Evolutionary conservation across 805 yeast species (phyloP).

Genomic region (Komagataella kurtzmanii): DNA sequence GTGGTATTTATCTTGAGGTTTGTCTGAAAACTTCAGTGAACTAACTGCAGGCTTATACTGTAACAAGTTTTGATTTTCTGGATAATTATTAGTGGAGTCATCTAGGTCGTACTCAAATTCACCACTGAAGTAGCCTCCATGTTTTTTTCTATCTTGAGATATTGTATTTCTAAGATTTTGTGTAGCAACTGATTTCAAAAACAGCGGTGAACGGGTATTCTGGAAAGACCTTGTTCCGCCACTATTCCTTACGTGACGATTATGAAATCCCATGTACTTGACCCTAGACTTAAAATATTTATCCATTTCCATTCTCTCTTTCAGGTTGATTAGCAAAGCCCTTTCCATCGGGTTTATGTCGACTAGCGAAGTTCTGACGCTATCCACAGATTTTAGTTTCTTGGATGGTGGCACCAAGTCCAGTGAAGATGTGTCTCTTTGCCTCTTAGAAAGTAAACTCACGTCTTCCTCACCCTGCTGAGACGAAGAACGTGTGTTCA

Average conservation of each 20-base stretch:
- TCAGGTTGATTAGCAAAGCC: conserved; percentile 16
- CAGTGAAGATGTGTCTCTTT: background rate
- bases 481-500: background rate
- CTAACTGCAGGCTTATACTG: background rate
- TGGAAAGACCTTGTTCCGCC: background rate
- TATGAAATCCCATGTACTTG: conserved; percentile 23
- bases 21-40: background rate
- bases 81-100: background rate
- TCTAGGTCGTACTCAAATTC: conserved; percentile 1
- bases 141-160: conserved; percentile 1
- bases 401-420: background rate
- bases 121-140: conserved; percentile 1
- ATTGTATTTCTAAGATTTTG: background rate
- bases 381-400: background rate
- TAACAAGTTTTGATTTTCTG: background rate
- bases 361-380: conserved; percentile 2
- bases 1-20: background rate
- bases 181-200: background rate
- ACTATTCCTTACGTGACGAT: conserved; percentile 9
- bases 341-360: conserved; percentile 18
- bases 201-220: background rate
- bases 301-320: conserved; percentile 25
- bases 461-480: background rate
- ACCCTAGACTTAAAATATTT: conserved; percentile 32
- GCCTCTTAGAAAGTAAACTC: background rate